phyloP scores from a whole-genome alignment of 345 rosid genomes.

The Gossypium ekmanianum region DNA sequence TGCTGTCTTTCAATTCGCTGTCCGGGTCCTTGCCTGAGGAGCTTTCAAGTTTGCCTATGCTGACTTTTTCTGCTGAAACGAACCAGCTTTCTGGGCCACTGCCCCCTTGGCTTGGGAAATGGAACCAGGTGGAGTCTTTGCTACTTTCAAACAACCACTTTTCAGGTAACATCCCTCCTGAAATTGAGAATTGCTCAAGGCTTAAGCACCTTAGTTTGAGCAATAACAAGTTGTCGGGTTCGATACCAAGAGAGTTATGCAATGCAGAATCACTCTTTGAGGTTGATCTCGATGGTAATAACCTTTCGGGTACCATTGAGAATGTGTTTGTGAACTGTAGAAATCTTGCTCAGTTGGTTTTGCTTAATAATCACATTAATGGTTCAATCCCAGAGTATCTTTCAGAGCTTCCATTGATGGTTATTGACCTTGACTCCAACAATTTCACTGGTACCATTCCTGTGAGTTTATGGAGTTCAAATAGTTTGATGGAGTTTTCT shows the following conservation, averaged over 20 bases:
- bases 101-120: constrained; percentile 74
- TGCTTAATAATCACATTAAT: constrained; percentile 47
- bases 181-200: constrained; percentile 53
- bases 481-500: constrained; percentile 66
- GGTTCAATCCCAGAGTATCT: constrained; percentile 65
- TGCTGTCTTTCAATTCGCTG: constrained; percentile 69
- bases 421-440: constrained; percentile 70
- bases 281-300: constrained; percentile 56
- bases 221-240: constrained; percentile 55
- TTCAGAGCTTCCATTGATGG: constrained; percentile 64
- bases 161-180: constrained; percentile 52
- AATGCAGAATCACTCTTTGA: constrained; percentile 49
- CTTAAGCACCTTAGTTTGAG: constrained; percentile 54
- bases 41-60: constrained; percentile 52
- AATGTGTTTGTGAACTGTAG: constrained; percentile 52
- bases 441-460: constrained; percentile 66
- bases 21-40: constrained; percentile 60
- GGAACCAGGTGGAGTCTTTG: constrained; percentile 56
- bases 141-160: constrained; percentile 55
- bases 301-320: constrained; percentile 48
- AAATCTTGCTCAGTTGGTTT: constrained; percentile 55
- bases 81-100: constrained; percentile 65
- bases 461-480: constrained; percentile 55
- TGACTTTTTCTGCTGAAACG: constrained; percentile 64
- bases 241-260: constrained; percentile 69